Evolutionary conservation across 371 early-diverging fungal species (phyloP), one percentile per base, ranked within the genome.

Genomic region (Blakeslea trispora): DNA sequence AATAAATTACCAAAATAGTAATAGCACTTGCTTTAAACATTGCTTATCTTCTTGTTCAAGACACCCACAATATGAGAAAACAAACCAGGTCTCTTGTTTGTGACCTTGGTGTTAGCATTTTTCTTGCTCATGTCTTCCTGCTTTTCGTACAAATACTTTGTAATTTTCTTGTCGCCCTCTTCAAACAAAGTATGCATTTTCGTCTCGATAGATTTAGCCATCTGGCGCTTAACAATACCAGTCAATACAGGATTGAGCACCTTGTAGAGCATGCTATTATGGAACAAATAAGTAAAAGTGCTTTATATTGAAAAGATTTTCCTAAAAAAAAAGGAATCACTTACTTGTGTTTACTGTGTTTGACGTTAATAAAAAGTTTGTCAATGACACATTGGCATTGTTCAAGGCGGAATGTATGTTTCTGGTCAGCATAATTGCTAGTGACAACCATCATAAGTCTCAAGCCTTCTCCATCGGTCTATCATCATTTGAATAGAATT

Each of bases 381-480:
- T 84, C 82, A 19, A 84, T 57, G 47, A 39, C 71, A 53, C 66
- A 79, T 44, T 49, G 66, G 31, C 54, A 84, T 54, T 47, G 68
- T 32, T 47, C 51, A 10, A 62, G 69, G 45, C 58, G 37, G 69
- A 74, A 64, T 15, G 66, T 56, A 59, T 73, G 63, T 43, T 59
- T 14, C 17, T 53, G 40, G 24, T 68, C 64, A 0, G 52, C 55
- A 10, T 74, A 67, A 41, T 73, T 69, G 44, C 70, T 76, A 17
- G 54, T 54, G 5, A 81, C 55, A 48, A 54, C 57, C 41, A 75
- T 41, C 1, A 45, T 47, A 43, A 80, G 50, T 19, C 71, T 71
- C 43, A 86, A 61, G 3, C 84, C 82, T 22, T 70, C 60, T 0
- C 84, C 82, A 23, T 73, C 65, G 35, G 82, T 63, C 82, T 82